These are phyloP conservation scores for Fusarium floridanum DNA, from an alignment of 2,329 filamentous ascomycete genomes.

Conservation along the genomic window DNA sequence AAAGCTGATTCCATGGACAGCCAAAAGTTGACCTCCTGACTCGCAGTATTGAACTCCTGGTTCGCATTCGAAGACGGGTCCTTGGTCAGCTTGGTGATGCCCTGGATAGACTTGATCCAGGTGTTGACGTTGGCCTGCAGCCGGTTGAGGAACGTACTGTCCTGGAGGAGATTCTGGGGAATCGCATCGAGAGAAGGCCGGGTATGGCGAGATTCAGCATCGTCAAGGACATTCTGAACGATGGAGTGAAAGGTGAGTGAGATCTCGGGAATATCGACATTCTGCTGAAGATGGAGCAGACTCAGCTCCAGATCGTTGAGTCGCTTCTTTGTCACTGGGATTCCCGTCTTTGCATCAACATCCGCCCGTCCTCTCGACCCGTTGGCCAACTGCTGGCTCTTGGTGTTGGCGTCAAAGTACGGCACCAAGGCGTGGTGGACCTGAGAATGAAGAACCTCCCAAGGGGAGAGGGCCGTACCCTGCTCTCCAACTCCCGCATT, in stretches of 20 bases:
- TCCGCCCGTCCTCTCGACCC: conserved; percentile 81
- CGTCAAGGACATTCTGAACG: conserved; percentile 86
- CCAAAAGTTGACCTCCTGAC: conserved; percentile 99
- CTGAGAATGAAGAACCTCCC: conserved; percentile 91
- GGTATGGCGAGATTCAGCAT: conserved; percentile 74
- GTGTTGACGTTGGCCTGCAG: conserved; percentile 94
- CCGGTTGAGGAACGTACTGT: conserved; percentile 93
- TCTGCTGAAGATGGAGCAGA: conserved; percentile 92
- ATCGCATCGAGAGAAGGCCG: conserved; percentile 85
- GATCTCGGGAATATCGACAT: conserved; percentile 96
- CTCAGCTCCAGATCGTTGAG: conserved; percentile 94
- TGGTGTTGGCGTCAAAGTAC: conserved; percentile 97
- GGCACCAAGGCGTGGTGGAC: conserved; percentile 92
- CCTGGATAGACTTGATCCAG: conserved; percentile 99
- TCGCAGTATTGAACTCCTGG: conserved; percentile 76
- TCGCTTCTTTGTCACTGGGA: conserved; percentile 97
- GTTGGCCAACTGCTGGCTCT: conserved; percentile 77
- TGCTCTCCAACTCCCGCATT: conserved; percentile 77
- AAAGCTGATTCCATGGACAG: conserved; percentile 94
- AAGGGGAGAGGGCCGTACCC: conserved; percentile 82
- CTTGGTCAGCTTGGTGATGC: conserved; percentile 92
- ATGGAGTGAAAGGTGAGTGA: conserved; percentile 89
- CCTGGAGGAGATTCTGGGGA: conserved; percentile 79
- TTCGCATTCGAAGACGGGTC: conserved; percentile 76
- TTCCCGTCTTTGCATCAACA: conserved; percentile 91